Conservation (phyloP, 2,329 filamentous ascomycete genomes). For the Talaromyces sp. region DNA sequence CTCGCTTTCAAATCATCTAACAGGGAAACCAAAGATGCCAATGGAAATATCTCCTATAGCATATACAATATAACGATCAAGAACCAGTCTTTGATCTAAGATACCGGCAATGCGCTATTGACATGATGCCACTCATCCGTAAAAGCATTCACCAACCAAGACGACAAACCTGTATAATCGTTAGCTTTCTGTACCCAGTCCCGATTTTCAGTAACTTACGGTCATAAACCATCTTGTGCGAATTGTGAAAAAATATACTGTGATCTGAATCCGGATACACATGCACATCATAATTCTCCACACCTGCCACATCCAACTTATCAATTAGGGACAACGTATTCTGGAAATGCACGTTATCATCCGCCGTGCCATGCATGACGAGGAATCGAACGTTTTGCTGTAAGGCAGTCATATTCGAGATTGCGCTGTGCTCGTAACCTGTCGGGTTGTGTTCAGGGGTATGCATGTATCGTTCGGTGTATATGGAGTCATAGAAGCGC, state of each 20-base stretch:
- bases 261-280: constrained; percentile 97
- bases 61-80: background rate
- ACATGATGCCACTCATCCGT: constrained; percentile 18
- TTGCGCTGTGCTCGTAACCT: constrained; percentile 73
- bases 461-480: constrained; percentile 77
- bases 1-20: background rate
- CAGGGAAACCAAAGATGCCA: background rate
- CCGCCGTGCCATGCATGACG: constrained; percentile 91
- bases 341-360: constrained; percentile 97
- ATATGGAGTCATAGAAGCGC: constrained; percentile 43
- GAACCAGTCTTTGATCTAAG: background rate
- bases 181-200: background rate
- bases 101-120: background rate
- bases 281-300: constrained; percentile 95
- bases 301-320: constrained; percentile 71
- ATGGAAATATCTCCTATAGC: background rate
- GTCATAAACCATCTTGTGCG: constrained; percentile 85
- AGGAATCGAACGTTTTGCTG: constrained; percentile 79
- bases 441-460: constrained; percentile 75
- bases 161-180: constrained; percentile 10
- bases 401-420: constrained; percentile 72
- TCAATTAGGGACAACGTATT: constrained; percentile 87
- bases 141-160: constrained; percentile 17
- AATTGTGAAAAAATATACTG: constrained; percentile 91
- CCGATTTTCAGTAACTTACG: constrained; percentile 58